phyloP scores from a whole-genome alignment of 768 basidiomycete genomes.

The Pisolithus albus region DNA sequence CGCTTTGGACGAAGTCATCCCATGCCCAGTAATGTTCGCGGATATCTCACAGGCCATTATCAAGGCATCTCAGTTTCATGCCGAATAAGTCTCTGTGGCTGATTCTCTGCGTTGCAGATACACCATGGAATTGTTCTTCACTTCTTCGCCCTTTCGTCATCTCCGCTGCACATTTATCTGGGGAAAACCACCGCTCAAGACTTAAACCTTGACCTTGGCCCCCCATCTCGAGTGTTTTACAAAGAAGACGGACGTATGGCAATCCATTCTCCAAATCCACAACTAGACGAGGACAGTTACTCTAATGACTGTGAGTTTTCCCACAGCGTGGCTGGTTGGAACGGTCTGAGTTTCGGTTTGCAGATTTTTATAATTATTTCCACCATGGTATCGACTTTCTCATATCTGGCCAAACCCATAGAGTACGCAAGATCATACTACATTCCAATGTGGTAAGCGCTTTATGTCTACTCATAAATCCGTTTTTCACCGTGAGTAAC shows the following conservation, averaged over 20 bases:
- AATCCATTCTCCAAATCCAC: constrained; percentile 55
- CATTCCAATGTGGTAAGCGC: constrained; percentile 78
- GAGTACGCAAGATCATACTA: constrained; percentile 77
- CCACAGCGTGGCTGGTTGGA: background rate
- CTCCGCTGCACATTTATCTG: constrained; percentile 53
- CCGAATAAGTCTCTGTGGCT: background rate
- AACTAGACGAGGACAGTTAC: constrained; percentile 38
- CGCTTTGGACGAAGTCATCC: constrained; percentile 65
- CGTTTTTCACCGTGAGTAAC: constrained; percentile 1
- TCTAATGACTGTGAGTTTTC: constrained; percentile 44
- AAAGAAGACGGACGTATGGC: constrained; percentile 88
- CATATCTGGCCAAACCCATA: constrained; percentile 61
- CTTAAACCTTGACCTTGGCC: constrained; percentile 68
- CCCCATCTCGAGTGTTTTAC: constrained; percentile 70
- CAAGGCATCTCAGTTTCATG: constrained; percentile 39
- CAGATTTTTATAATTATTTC: constrained; percentile 92
- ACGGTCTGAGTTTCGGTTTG: constrained; percentile 1
- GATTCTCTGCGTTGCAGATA: constrained; percentile 36
- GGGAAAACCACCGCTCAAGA: constrained; percentile 81
- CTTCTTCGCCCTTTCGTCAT: constrained; percentile 51
- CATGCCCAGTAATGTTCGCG: constrained; percentile 62
- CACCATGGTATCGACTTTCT: constrained; percentile 87
- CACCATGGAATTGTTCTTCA: constrained; percentile 66
- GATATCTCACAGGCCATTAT: constrained; percentile 62
- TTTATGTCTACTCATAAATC: background rate